A percentile compares a stretch with the other conserved stretches of the same genome.
phyloP scores from a whole-genome alignment of 805 yeast species.

The Candida railenensis region DNA sequence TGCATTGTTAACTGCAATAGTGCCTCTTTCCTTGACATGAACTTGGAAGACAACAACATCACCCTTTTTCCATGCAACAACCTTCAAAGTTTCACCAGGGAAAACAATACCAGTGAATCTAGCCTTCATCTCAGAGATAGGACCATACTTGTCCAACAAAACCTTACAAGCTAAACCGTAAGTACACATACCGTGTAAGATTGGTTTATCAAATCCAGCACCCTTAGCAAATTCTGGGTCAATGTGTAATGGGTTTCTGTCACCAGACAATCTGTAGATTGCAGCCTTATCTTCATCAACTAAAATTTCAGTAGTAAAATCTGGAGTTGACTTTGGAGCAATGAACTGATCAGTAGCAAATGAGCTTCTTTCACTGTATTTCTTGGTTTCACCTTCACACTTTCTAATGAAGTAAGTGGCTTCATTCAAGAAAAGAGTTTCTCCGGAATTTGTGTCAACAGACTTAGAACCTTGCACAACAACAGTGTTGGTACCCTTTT shows the following conservation, averaged over 20 bases:
- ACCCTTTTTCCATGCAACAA: conserved; percentile 82
- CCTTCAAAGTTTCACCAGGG: conserved; percentile 88
- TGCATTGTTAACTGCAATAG: conserved; percentile 81
- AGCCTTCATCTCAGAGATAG: conserved; percentile 79
- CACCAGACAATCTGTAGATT: conserved; percentile 88
- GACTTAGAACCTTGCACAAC: conserved; percentile 74
- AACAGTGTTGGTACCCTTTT: conserved; percentile 84
- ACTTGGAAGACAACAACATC: conserved; percentile 76
- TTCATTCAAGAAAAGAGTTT: conserved; percentile 72
- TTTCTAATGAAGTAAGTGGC: conserved; percentile 84
- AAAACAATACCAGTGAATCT: conserved; percentile 89
- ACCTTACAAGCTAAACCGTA: conserved; percentile 81
- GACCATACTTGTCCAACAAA: conserved; percentile 77
- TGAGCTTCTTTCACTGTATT: conserved; percentile 46
- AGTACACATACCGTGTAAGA: conserved; percentile 88
- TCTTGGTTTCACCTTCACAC: conserved; percentile 53
- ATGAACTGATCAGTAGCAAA: conserved; percentile 64
- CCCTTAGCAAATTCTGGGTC: conserved; percentile 89
- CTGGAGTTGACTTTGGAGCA: conserved; percentile 67
- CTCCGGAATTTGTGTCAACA: conserved; percentile 65
- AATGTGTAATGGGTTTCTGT: conserved; percentile 91
- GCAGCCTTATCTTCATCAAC: conserved; percentile 80
- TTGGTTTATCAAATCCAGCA: conserved; percentile 83
- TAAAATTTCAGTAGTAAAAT: conserved; percentile 55
- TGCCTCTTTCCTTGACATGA: conserved; percentile 72